phyloP scores from a whole-genome alignment of 2,329 filamentous ascomycete genomes.

The Colletotrichum navitas region DNA sequence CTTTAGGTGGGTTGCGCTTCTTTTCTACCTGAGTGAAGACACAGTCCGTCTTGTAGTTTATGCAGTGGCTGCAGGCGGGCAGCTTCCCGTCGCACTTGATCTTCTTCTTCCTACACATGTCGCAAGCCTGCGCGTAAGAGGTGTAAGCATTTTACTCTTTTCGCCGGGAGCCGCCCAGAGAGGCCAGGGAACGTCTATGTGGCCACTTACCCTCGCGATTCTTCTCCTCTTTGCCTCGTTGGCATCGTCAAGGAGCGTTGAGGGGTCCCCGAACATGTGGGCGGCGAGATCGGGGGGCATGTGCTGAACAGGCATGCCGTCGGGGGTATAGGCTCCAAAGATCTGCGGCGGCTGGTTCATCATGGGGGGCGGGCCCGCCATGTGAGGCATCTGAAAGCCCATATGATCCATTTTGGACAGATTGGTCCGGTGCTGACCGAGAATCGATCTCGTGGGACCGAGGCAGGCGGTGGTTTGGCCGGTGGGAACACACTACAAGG shows the following conservation, averaged over 20 bases:
- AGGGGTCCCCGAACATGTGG: constrained; percentile 72
- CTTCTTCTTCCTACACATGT: constrained; percentile 97
- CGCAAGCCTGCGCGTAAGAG: constrained; percentile 76
- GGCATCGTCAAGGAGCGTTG: constrained; percentile 70
- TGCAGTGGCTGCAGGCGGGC: constrained; percentile 94
- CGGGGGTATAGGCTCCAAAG: constrained; percentile 72
- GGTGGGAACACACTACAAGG: too few species aligned
- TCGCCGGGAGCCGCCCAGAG: neutral
- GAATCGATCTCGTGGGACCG: constrained; percentile 4
- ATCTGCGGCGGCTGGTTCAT: constrained; percentile 78
- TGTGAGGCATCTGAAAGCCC: constrained; percentile 70
- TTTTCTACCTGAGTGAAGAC: constrained; percentile 99
- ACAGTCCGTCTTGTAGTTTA: constrained; percentile 98
- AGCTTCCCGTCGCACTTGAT: constrained; percentile 98
- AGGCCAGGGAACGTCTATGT: neutral
- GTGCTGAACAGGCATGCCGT: constrained; percentile 70
- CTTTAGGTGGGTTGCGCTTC: constrained; percentile 96
- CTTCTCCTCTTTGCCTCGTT: constrained; percentile 90
- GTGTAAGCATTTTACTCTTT: constrained; percentile 4
- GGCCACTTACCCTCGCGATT: constrained; percentile 78
- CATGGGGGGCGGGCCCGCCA: constrained; percentile 65
- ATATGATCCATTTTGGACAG: constrained; percentile 62
- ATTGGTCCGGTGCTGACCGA: constrained; percentile 1
- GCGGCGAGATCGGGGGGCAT: constrained; percentile 68
- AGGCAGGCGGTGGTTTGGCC: neutral